Conservation (phyloP, 139 green algal genomes). For the Picochlorum sp. region DNA sequence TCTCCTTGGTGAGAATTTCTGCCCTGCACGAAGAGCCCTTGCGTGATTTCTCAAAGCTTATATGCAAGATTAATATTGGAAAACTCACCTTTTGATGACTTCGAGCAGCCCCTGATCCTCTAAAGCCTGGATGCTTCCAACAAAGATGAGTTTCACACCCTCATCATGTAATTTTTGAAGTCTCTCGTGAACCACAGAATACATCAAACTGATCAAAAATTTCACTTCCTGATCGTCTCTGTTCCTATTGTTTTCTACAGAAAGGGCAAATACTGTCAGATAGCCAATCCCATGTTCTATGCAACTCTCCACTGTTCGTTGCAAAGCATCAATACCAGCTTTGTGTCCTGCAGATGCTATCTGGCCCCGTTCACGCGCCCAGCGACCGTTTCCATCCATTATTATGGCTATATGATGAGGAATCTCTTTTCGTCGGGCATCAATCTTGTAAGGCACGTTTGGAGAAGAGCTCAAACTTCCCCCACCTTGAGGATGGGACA, state of each 20-base stretch:
- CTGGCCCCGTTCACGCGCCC: slow-evolving; percentile 30
- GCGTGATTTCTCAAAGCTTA: no score
- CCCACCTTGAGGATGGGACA: neutral
- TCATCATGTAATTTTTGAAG: slow-evolving; percentile 4
- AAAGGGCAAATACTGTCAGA: slow-evolving; percentile 43
- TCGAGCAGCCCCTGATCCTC: neutral
- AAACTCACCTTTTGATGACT: neutral
- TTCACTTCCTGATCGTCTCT: slow-evolving; percentile 26
- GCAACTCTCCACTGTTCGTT: slow-evolving; percentile 27
- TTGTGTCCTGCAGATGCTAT: slow-evolving; percentile 31
- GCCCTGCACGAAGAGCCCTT: slow-evolving; percentile 7
- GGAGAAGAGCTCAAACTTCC: neutral
- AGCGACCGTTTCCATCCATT: slow-evolving; percentile 68
- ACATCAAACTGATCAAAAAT: slow-evolving; percentile 27
- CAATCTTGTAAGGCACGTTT: neutral
- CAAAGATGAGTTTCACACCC: neutral
- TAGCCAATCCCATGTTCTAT: slow-evolving; percentile 30
- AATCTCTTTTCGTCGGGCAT: neutral
- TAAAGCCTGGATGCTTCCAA: neutral
- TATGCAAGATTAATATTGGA: no score
- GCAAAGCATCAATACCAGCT: slow-evolving; percentile 38
- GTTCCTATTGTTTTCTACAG: slow-evolving; percentile 54
- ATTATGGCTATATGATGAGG: slow-evolving; percentile 52
- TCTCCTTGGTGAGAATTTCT: slow-evolving; percentile 34
- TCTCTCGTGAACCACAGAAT: neutral